Base-by-base conservation (phyloP, 192 early-diverging fungal species). In the Backusella mclennaniae region DNA sequence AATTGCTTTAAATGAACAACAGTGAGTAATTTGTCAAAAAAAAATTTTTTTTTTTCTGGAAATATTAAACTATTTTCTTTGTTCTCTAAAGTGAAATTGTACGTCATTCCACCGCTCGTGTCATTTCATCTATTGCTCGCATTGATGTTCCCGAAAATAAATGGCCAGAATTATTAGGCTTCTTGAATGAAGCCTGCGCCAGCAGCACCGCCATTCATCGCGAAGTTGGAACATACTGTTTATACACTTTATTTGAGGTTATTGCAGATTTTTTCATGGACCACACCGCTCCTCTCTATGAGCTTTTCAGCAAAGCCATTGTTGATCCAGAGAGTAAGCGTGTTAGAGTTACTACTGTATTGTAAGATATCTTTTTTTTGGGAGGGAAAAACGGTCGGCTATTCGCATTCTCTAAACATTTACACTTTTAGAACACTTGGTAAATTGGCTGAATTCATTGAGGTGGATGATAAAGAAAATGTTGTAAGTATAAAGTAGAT, bases 211-310 rank as follows among this genome's bases (percentile, higher is more conserved):
- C 91, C 6, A 85, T 85, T 63, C 94, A 97, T 71, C 93, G 95
- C 21, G 94, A 94, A 81, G 91, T 97, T 63, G 96, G 95, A 38
- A 87, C 95, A 11, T 97, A 92, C 71, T 92, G 95, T 17, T 83
- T 98, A 44, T 94, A 93, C 79, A 88, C 95, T 53, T 85, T 98
- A 71, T 96, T 96, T 80, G 96, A 98, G 73, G 91, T 91, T 1
- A 91, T 95, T 73, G 87, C 92, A 17, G 95, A 96, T 71, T 82
- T 84, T 12, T 88, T 93, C 66, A 69, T 85, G 21, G 82, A 88
- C 49, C 88, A 91, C 36, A 73, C 93, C 69, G 82, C 82, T 66
- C 85, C 94, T 46, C 80, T 96, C 44, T 90, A 96, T 81, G 83
- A 91, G 14, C 84, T 97, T 26, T 95, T 98, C 80, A 75, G 85